Conservation (phyloP, 805 yeast genomes). For the Metschnikowia matae region DNA sequence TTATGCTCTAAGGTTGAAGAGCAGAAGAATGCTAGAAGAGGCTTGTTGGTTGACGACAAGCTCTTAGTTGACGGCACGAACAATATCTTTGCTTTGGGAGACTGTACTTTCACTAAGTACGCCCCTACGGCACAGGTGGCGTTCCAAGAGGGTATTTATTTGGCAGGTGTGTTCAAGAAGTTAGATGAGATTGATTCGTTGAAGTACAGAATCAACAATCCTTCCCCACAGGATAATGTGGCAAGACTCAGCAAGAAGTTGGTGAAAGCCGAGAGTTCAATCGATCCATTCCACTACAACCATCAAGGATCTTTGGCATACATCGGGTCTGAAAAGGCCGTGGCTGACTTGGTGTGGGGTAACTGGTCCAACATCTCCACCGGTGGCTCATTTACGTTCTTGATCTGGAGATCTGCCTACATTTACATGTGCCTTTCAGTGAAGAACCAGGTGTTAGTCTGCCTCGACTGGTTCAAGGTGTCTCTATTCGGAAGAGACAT, state of each 20-base stretch:
- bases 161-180: constrained; percentile 68
- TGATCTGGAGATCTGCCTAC: constrained; percentile 94
- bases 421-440: constrained; percentile 87
- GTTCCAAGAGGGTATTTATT: constrained; percentile 83
- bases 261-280: constrained; percentile 36
- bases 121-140: constrained; percentile 99
- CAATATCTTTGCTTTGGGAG: constrained; percentile 88
- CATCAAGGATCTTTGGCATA: constrained; percentile 94
- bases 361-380: constrained; percentile 75
- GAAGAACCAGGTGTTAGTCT: constrained; percentile 82
- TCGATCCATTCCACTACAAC: constrained; percentile 68
- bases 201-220: constrained; percentile 40
- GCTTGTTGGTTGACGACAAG: constrained; percentile 79
- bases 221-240: constrained; percentile 39
- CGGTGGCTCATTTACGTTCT: constrained; percentile 82
- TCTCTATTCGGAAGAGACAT: constrained; percentile 90
- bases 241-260: constrained; percentile 47
- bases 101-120: constrained; percentile 85
- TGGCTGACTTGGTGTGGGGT: constrained; percentile 82
- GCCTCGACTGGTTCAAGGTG: constrained; percentile 86
- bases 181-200: constrained; percentile 58
- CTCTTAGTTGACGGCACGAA: constrained; percentile 72
- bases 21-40: constrained; percentile 85
- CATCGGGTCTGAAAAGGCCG: constrained; percentile 90
- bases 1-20: constrained; percentile 66